Base-by-base conservation (phyloP, 83 land plant species). In the Picea abies region DNA sequence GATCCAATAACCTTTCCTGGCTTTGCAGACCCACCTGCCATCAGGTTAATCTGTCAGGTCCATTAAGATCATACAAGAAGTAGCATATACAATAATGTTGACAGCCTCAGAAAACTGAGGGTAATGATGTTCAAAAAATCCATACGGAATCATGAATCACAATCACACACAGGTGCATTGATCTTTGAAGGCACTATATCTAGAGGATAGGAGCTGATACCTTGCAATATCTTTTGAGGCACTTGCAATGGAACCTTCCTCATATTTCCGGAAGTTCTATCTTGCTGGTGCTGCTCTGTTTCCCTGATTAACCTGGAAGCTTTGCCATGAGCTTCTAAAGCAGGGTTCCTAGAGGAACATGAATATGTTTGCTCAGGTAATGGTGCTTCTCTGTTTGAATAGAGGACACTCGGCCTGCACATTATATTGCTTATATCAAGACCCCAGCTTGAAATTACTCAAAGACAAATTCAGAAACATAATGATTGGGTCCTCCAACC, bases 211-310 rank as follows among this genome's bases (percentile, higher is more conserved):
- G 39, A 35, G 22, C n/a, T 16, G 73, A 35, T 69, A 89, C 91
- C 89, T 84, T 85, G 91, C 37, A 77, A 49, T 60, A 83, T 63
- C 60, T 79, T 83, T 62, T 84, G 94, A 37, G 94, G 89, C 37
- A 88, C 90, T 85, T 90, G 90, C n/a, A 86, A 58, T 15, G 94
- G 94, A 63, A 75, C 77, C 80, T 88, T 86, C 63, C 87, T 63
- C 82, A 81, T 73, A 56, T 91, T 86, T 58, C 69, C 85, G 73
- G 32, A 67, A 44, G 47, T 81, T 82, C 84, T 79, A 32, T 86
- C 89, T 49, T 68, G 60, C 37, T 69, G 85, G 63, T 82, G 84
- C 61, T 86, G 88, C 76, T 85, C 89, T 76, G 49, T 29, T 78
- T 88, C 91, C 20, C 80, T 92, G 29, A 92, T 83, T 67, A 25